A percentile compares a stretch with the other conserved stretches of the same genome.
These are phyloP conservation scores for Suillus subaureus DNA, from an alignment of 768 basidiomycete species.

Conservation along the genomic window DNA sequence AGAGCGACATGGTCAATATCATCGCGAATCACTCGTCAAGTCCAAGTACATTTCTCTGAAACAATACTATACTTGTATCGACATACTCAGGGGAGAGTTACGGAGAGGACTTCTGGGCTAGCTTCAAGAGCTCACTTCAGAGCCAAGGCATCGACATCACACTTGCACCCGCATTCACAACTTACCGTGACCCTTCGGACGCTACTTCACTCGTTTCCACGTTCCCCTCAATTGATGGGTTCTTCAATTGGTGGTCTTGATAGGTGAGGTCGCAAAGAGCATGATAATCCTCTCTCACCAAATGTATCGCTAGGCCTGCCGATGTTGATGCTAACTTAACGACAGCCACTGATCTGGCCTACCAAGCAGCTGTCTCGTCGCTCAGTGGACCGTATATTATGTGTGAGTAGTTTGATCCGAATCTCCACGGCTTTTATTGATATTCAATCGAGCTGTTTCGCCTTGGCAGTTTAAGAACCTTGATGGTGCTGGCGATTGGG, in stretches of 20 bases:
- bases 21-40: slow-evolving; percentile 27
- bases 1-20: slow-evolving; percentile 23
- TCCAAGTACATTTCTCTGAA: slow-evolving; percentile 31
- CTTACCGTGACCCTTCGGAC: slow-evolving; percentile 24
- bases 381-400: slow-evolving; percentile 32
- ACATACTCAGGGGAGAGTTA: slow-evolving; percentile 41
- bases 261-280: slow-evolving; percentile 12
- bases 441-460: slow-evolving; percentile 8
- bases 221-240: slow-evolving; percentile 31
- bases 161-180: slow-evolving; percentile 36
- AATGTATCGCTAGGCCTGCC: slow-evolving; percentile 17
- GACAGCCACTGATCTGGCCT: slow-evolving; percentile 31
- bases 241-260: slow-evolving; percentile 40
- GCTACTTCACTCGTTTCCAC: slow-evolving; percentile 22
- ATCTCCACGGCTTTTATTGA: background rate
- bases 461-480: slow-evolving; percentile 31
- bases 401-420: slow-evolving; percentile 17
- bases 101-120: slow-evolving; percentile 29
- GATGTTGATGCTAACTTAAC: slow-evolving; percentile 25
- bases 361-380: slow-evolving; percentile 20
- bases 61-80: slow-evolving; percentile 31
- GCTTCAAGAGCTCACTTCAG: slow-evolving; percentile 13
- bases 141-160: slow-evolving; percentile 29
- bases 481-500: slow-evolving; percentile 21
- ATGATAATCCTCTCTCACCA: slow-evolving; percentile 1